phyloP scores from a whole-genome alignment of 306 rosid species.

The Pyrus bretschneideri region DNA sequence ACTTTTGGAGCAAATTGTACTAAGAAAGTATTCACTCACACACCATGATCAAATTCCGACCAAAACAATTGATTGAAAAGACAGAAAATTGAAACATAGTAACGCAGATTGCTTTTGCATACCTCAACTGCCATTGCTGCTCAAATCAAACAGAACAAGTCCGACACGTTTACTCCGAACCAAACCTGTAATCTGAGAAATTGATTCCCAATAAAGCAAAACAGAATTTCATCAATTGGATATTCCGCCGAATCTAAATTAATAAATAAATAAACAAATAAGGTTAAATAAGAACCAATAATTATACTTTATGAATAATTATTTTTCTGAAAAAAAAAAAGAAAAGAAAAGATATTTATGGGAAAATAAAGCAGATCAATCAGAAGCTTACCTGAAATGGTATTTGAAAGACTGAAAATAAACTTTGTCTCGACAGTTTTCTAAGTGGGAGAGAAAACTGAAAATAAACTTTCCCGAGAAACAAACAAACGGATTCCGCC shows the following conservation, averaged over 20 bases:
- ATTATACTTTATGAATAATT: neutral
- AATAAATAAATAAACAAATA: neutral
- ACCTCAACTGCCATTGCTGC: constrained; percentile 24
- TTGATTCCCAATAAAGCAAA: neutral
- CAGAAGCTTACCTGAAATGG: constrained; percentile 20
- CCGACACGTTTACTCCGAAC: neutral
- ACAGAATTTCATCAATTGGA: neutral
- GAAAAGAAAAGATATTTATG: neutral
- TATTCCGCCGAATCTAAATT: neutral
- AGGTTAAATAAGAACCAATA: neutral
- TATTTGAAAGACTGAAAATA: constrained; percentile 4
- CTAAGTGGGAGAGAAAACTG: neutral
- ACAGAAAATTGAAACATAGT: neutral
- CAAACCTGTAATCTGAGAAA: neutral
- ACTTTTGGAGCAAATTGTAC: neutral
- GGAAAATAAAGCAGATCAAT: constrained; percentile 33
- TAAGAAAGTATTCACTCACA: neutral
- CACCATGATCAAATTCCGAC: neutral
- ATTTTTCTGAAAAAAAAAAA: neutral
- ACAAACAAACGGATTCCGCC: neutral
- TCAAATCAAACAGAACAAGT: neutral
- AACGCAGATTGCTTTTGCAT: neutral
- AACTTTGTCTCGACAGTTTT: constrained; percentile 1
- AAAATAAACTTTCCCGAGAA: constrained; percentile 14
- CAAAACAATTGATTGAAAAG: neutral